Percentiles rank a stretch among this genome's conserved stretches.
phyloP scores from a whole-genome alignment of 495 filamentous ascomycete genomes.

The Penicillium antarcticum region DNA sequence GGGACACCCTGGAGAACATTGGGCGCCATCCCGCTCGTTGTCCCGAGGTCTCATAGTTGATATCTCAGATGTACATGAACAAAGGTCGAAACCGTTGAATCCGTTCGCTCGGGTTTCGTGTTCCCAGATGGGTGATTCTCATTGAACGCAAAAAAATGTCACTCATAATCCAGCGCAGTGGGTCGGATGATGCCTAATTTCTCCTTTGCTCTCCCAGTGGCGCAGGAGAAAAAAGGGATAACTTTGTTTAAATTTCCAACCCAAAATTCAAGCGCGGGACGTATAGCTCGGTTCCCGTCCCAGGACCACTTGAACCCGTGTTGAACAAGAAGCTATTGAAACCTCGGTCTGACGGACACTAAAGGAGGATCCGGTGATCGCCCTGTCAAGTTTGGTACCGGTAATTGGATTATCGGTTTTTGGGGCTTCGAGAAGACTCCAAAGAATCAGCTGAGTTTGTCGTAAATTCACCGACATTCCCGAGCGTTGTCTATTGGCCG shows the following conservation, averaged over 20 bases:
- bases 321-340: constrained; percentile 9
- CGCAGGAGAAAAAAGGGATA: background rate
- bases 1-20: background rate
- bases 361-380: constrained; percentile 8
- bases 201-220: background rate
- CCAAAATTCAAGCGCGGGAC: constrained; percentile 2
- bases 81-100: background rate
- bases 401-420: constrained; percentile 3
- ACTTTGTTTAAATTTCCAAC: background rate
- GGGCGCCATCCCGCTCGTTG: background rate
- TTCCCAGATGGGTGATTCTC: background rate
- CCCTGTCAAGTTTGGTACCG: constrained; percentile 9
- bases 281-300: background rate
- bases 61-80: background rate
- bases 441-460: constrained; percentile 25
- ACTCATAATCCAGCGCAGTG: background rate
- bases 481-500: constrained; percentile 14
- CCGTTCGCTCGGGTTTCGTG: background rate
- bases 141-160: background rate
- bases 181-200: background rate
- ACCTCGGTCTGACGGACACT: background rate
- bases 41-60: background rate
- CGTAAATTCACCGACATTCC: constrained; percentile 31
- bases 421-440: constrained; percentile 21
- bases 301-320: background rate